Conservation (phyloP, 495 filamentous ascomycete species). For the Aspergillus bertholletiae region DNA sequence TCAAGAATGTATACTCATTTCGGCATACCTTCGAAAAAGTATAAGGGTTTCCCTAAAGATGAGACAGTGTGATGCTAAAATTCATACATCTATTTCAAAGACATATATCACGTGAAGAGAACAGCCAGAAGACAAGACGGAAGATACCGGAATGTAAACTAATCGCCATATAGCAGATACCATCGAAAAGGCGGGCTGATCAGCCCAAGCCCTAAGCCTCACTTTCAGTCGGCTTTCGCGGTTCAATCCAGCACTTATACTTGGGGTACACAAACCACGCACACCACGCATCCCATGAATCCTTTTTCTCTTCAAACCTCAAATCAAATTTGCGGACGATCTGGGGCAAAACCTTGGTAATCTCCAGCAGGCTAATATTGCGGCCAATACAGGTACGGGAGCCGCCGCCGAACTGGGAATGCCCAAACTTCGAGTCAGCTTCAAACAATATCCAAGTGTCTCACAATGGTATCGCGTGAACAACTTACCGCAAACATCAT, state of each 20-base stretch:
- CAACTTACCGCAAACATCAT: neutral
- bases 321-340: neutral
- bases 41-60: no score
- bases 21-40: no score
- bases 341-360: neutral
- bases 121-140: no score
- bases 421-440: neutral
- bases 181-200: no score
- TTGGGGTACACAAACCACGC: neutral
- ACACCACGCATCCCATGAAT: neutral
- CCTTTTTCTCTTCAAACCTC: neutral
- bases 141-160: no score
- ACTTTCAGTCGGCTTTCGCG: neutral
- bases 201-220: neutral
- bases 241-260: neutral
- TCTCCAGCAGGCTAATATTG: neutral
- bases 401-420: neutral
- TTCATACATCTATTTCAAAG: no score
- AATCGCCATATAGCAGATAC: no score
- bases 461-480: neutral
- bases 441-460: neutral
- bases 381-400: neutral
- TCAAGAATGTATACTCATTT: no score
- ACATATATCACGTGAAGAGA: no score
- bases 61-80: no score